Evolutionary conservation across 352 stramenopile genomes (phyloP).

Genomic region (Pythium apleroticum): DNA sequence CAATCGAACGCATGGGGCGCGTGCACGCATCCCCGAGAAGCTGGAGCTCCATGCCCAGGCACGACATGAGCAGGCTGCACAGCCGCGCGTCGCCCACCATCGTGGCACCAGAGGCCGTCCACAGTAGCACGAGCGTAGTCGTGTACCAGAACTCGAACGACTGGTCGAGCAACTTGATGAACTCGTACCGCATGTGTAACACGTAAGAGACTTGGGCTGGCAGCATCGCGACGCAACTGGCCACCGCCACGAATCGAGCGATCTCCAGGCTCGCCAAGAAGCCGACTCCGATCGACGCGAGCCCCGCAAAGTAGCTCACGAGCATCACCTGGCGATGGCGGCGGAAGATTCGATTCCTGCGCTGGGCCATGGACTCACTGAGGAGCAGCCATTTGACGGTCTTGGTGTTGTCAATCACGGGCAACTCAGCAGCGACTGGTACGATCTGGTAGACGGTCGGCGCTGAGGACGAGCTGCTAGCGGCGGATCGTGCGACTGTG

Average conservation of each 20-base stretch:
- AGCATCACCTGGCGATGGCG: background rate
- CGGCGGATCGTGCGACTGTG: too few relatives aligned
- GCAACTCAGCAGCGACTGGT: background rate
- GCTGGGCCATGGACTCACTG: background rate
- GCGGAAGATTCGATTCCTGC: background rate
- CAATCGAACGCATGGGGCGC: background rate
- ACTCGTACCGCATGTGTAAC: background rate
- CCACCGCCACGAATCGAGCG: background rate
- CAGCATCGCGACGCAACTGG: background rate
- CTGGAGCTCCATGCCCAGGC: slow-evolving; percentile 4
- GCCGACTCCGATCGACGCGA: background rate
- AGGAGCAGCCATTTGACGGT: slow-evolving; percentile 1
- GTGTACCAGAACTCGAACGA: slow-evolving; percentile 11
- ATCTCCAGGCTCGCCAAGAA: background rate
- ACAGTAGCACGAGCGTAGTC: background rate
- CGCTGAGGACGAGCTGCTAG: background rate
- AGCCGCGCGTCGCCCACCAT: background rate
- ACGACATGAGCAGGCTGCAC: background rate
- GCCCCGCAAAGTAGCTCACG: background rate
- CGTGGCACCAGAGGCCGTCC: background rate
- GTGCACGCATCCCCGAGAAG: background rate
- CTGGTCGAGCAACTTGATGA: background rate
- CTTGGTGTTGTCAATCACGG: background rate
- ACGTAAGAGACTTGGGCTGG: background rate
- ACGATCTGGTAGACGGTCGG: background rate